Base-by-base conservation (phyloP, 768 basidiomycete genomes). In the Boletus vinaceobasis region DNA sequence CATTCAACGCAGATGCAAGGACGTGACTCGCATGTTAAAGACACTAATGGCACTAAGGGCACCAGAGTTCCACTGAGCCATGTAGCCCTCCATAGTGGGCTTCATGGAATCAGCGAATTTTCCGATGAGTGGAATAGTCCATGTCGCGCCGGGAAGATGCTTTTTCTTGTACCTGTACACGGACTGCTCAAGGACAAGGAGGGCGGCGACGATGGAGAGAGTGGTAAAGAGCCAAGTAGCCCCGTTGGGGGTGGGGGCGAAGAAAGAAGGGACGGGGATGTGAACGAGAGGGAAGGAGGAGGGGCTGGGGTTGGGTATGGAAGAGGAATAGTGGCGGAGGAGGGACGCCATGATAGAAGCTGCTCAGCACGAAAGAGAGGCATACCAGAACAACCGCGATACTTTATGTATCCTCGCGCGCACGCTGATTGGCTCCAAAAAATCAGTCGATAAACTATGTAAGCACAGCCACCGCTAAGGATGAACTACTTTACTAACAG, bases 81-180 rank as follows among this genome's bases (percentile, higher is more conserved):
- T 89, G 77, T 99, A 99, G 39, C 82, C 83, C 68, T 95, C 90
- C 81, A 98, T 81, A 6, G 91, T 87, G 13, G 97, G 97, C 60
- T 87, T 83, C 75, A 96, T 75, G 5, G 92, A 95, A 67, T 98
- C 93, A 5, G 88, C 85, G 63, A 98, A 97, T 72, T 94, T 94
- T 53, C 97, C 97, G 52, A 99, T 98, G 65, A 99, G 65, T n/a
- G 97, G 97, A 59, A 97, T 94, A 13, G 93, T 97, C 94, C 93
- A 98, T 67, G 71, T 78, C 43, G 80, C 84, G 7, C 96, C 96
- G 0, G 96, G 94, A 7, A 98, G 81, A 62, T 88, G 82, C 19
- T 79, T 82, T 67, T 98, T 98, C 76, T 97, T 95, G 67, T 80
- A 81, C 35, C 96, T 79, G 72, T 96, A 99, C 19, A 94, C 82